These are phyloP conservation scores for Trypanosoma rangeli DNA, from an alignment of 208 protist species.

Conservation along the genomic window DNA sequence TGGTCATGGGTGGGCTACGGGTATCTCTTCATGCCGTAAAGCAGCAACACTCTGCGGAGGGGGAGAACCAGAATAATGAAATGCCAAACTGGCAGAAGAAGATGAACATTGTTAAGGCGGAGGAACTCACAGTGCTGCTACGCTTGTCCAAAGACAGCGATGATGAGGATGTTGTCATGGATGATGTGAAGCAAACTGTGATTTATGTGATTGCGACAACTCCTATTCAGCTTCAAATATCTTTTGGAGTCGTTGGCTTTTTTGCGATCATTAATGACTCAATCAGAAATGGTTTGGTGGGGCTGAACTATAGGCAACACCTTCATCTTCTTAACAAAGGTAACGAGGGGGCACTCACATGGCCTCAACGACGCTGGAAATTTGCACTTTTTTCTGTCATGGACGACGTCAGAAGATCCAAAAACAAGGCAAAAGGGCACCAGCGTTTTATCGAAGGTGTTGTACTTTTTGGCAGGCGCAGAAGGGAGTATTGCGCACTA, in stretches of 20 bases:
- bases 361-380: slow-evolving; percentile 26
- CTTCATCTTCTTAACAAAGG: slow-evolving; percentile 43
- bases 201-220: slow-evolving; percentile 5
- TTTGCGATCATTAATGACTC: slow-evolving; percentile 42
- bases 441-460: slow-evolving; percentile 38
- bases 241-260: slow-evolving; percentile 57
- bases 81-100: slow-evolving; percentile 9
- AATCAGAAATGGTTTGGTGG: slow-evolving; percentile 45
- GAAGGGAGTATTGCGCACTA: slow-evolving; percentile 60
- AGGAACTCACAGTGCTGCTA: slow-evolving; percentile 13
- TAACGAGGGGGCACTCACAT: neutral
- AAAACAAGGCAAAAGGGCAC: slow-evolving; percentile 12
- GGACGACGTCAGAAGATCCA: slow-evolving; percentile 26
- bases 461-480: slow-evolving; percentile 50
- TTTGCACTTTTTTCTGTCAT: slow-evolving; percentile 36
- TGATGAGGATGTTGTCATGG: neutral
- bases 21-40: slow-evolving; percentile 25
- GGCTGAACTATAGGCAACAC: slow-evolving; percentile 56
- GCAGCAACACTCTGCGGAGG: slow-evolving; percentile 3
- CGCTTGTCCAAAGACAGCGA: neutral
- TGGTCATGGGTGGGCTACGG: slow-evolving; percentile 13
- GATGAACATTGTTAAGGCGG: slow-evolving; percentile 17
- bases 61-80: neutral
- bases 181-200: neutral
- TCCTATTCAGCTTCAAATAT: slow-evolving; percentile 30